Conservation (phyloP, 2,329 filamentous ascomycete genomes). For the Hypomyces perniciosus region DNA sequence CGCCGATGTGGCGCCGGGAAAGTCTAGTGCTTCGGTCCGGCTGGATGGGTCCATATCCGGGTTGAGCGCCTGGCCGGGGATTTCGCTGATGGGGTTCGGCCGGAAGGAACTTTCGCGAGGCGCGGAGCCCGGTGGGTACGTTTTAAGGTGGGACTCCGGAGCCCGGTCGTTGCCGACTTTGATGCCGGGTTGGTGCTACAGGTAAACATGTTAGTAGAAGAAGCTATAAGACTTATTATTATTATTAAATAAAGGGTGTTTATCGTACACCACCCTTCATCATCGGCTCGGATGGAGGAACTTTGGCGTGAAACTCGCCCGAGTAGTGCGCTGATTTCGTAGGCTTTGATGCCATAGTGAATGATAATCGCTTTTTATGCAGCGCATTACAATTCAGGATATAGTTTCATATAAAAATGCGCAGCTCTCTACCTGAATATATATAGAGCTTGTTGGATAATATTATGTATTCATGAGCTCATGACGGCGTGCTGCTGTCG, state of each 20-base stretch:
- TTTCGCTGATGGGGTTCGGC: conserved; percentile 32
- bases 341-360: no score
- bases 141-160: conserved; percentile 59
- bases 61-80: conserved; percentile 31
- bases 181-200: conserved; percentile 57
- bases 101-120: conserved; percentile 40
- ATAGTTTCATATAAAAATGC: no score
- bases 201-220: neutral
- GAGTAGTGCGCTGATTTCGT: neutral
- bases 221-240: neutral
- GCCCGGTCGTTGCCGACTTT: conserved; percentile 52
- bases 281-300: conserved; percentile 9
- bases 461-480: no score
- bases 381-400: no score
- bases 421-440: no score
- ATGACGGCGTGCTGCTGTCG: no score
- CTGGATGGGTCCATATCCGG: conserved; percentile 18
- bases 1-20: conserved; percentile 39
- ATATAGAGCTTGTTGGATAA: no score
- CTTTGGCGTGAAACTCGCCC: conserved; percentile 6
- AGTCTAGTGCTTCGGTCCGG: conserved; percentile 26
- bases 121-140: conserved; percentile 56
- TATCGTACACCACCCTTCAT: conserved; percentile 13
- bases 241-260: neutral
- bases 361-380: no score